Percentiles rank a stretch among this genome's conserved stretches.
Conservation (phyloP, 495 filamentous ascomycete species). For the Entonaema liquescens region DNA sequence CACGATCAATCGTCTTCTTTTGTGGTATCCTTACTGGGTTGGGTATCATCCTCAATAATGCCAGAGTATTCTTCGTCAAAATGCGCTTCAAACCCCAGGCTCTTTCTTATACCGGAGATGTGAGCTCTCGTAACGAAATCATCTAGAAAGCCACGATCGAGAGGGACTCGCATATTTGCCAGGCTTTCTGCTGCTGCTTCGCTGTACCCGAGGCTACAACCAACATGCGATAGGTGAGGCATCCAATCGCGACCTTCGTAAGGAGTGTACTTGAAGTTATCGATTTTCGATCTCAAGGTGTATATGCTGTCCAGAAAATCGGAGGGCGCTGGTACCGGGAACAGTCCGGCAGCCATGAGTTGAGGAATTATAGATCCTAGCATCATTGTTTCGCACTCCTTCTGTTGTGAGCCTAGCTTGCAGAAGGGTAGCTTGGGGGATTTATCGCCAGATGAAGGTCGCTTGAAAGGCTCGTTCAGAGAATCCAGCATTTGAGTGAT, state of each 20-base stretch:
- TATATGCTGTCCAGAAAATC: background rate
- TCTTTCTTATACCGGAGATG: background rate
- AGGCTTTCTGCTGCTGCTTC: background rate
- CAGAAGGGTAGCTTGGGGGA: background rate
- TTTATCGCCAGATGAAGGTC: background rate
- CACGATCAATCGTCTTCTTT: no score
- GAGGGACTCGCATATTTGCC: background rate
- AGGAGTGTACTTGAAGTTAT: background rate
- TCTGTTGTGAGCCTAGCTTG: background rate
- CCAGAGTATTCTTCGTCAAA: background rate
- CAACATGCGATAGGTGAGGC: constrained; percentile 24
- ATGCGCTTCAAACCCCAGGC: background rate
- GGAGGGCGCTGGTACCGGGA: background rate
- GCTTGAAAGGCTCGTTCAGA: background rate
- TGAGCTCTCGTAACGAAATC: background rate
- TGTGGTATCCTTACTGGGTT: no score
- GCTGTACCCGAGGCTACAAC: constrained; percentile 18
- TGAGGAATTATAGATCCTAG: background rate
- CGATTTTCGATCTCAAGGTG: background rate
- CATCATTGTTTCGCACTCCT: background rate
- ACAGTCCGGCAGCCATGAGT: background rate
- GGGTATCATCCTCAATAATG: no score
- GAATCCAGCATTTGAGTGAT: background rate
- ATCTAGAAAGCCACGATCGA: background rate
- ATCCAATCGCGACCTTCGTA: constrained; percentile 15